Conservation (phyloP, 371 early-diverging fungal genomes). For the Syncephalastrum racemosum region DNA sequence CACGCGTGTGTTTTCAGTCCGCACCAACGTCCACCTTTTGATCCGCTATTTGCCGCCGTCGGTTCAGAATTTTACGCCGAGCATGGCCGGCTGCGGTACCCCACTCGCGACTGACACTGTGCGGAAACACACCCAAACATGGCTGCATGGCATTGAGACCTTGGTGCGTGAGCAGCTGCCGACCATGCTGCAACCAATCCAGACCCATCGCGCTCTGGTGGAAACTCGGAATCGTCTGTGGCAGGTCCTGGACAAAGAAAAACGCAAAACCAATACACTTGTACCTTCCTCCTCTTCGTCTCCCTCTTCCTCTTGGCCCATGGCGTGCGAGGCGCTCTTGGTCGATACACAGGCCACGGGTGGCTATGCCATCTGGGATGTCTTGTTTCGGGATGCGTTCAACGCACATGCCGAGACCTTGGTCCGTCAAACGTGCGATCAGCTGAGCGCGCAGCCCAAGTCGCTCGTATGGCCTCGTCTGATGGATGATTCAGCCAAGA, state of each 20-base stretch:
- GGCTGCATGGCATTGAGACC: constrained; percentile 33
- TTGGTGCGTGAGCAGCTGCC: constrained; percentile 26
- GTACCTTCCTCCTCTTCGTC: too few relatives aligned
- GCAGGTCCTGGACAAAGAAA: constrained; percentile 33
- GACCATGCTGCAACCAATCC: constrained; percentile 30
- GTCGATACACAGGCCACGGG: too few relatives aligned
- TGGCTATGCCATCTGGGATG: constrained; percentile 42
- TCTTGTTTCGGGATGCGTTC: constrained; percentile 37
- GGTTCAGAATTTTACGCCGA: constrained; percentile 51
- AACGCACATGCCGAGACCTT: constrained; percentile 33
- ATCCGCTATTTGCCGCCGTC: constrained; percentile 56
- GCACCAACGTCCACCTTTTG: constrained; percentile 57
- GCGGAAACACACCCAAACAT: constrained; percentile 21
- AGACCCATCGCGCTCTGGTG: constrained; percentile 32
- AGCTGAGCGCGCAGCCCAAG: constrained; percentile 37
- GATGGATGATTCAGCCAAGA: constrained; percentile 13
- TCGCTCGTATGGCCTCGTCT: constrained; percentile 31
- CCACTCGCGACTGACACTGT: constrained; percentile 25
- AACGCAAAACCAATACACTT: constrained; percentile 6
- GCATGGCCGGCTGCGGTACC: constrained; percentile 25
- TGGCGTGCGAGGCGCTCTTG: too few relatives aligned
- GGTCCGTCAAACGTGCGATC: constrained; percentile 26
- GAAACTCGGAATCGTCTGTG: constrained; percentile 36
- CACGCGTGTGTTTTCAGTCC: constrained; percentile 56
- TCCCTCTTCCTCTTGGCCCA: too few relatives aligned